Percentiles rank a stretch among this genome's conserved stretches.
Evolutionary conservation across 2,329 filamentous ascomycete species (phyloP).

Genomic region (Madurella mycetomatis): DNA sequence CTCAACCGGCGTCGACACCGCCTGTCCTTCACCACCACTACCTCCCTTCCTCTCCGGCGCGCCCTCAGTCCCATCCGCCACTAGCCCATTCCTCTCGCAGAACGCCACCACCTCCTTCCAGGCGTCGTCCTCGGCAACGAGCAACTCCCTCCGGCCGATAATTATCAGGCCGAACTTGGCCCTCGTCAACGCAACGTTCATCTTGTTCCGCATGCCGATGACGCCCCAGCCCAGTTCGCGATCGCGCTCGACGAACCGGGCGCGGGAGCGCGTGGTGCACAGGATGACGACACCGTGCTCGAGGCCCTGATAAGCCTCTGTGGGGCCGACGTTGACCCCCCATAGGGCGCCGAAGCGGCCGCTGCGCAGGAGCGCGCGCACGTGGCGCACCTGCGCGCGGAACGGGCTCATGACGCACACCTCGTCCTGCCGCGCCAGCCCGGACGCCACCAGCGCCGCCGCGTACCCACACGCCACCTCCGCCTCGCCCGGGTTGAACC

Average conservation of each 20-base stretch:
- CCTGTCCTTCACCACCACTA: not conserved
- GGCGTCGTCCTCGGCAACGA: constrained; percentile 10
- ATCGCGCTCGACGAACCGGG: constrained; percentile 22
- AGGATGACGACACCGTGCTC: constrained; percentile 25
- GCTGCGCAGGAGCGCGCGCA: constrained; percentile 14
- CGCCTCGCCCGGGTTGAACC: constrained; percentile 23
- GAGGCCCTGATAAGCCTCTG: constrained; percentile 26
- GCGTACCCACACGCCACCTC: constrained; percentile 20
- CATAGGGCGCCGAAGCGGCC: constrained; percentile 4
- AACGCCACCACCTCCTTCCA: constrained; percentile 12
- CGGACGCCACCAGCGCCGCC: constrained; percentile 1
- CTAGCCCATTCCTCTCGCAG: constrained; percentile 15
- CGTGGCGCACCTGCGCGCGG: constrained; percentile 21
- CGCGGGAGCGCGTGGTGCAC: constrained; percentile 22
- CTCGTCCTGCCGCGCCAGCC: constrained; percentile 14
- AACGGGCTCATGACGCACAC: constrained; percentile 26
- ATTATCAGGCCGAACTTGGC: constrained; percentile 25
- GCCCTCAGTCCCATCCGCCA: not conserved
- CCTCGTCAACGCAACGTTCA: constrained; percentile 26
- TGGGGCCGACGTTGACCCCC: constrained; percentile 25
- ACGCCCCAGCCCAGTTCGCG: constrained; percentile 21
- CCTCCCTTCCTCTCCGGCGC: too few relatives aligned
- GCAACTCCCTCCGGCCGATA: constrained; percentile 18
- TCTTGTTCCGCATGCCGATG: constrained; percentile 19
- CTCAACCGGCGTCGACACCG: not conserved